Base-by-base conservation (phyloP, 1,284 basidiomycete genomes). In the Termitomyces sp. region DNA sequence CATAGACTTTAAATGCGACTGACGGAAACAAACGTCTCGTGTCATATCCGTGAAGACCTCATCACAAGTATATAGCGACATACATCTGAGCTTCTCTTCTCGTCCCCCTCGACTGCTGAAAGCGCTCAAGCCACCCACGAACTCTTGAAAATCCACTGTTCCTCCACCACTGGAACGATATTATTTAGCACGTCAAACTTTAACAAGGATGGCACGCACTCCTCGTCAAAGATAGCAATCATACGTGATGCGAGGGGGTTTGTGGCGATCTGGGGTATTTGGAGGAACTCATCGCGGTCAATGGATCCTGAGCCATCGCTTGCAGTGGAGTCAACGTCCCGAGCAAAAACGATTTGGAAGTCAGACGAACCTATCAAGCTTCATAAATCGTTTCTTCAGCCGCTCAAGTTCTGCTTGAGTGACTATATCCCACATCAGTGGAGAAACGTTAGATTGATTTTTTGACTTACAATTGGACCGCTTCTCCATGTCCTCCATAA, bases 161-260 rank as follows among this genome's bases (percentile, higher is more conserved):
- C 96, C 96, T 65, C 94, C 94, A 57, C 97, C 96, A 70, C 92
- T 96, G 63, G 17, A 17, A 39, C 7, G 53, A 55, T 50, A 21
- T 33, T 36, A 34, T 51, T 52, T 52, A 47, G 42, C 52, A 30
- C 41, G 42, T 39, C 34, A 33, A 30, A 3, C 43, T 21, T 21
- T 31, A 28, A 19, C 34, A 17, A 34, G 40, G 49, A 44, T 5
- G 39, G 28, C 6, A 76, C 92, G 72, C 64, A 97, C 94, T 99
- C 95, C 74, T 98, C 94, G 67, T 99, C 96, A 68, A 99, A 99
- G 67, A 99, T 99, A 51, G 95, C 95, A 67, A 99, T 99, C 91
- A 99, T 93, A 51, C 96, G 85, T 53, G 92, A 92, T 45, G 97
- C 94, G 47, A 99, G 77, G 0, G 96, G 97, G 72, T 99, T 99